Evolutionary conservation across 2,329 filamentous ascomycete species (phyloP).

Genomic region (Aspergillus glaucus): DNA sequence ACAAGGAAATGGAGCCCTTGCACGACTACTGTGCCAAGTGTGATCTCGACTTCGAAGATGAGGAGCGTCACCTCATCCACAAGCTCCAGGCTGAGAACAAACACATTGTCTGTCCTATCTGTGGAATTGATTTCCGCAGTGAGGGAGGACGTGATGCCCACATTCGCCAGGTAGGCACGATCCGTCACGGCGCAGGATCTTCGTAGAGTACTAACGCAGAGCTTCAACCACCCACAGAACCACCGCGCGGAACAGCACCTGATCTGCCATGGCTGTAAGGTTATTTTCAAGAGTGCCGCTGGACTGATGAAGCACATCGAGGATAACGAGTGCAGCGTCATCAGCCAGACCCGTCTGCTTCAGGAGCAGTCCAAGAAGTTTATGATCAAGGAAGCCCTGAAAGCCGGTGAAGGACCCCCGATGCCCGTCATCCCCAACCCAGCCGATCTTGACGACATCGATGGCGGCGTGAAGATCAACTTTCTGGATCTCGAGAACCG

Average conservation of each 20-base stretch:
- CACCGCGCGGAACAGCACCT: conserved; percentile 48
- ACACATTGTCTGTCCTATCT: conserved; percentile 52
- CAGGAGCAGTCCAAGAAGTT: conserved; percentile 47
- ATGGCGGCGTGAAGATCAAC: conserved; percentile 20
- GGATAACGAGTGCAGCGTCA: conserved; percentile 42
- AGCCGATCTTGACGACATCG: conserved; percentile 8
- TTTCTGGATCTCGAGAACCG: conserved; percentile 6
- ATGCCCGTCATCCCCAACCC: conserved; percentile 2
- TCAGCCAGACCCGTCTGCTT: conserved; percentile 39
- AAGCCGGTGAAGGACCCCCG: conserved; percentile 1
- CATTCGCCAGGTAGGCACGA: conserved; percentile 41
- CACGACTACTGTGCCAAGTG: conserved; percentile 39
- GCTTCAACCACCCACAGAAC: conserved; percentile 25
- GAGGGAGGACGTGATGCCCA: conserved; percentile 47
- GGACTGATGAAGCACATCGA: conserved; percentile 52
- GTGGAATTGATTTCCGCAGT: conserved; percentile 51
- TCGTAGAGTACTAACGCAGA: not conserved
- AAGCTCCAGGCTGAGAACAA: conserved; percentile 40
- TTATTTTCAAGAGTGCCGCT: conserved; percentile 43
- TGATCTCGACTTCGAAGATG: conserved; percentile 41
- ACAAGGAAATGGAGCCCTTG: conserved; percentile 41
- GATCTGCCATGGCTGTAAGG: conserved; percentile 43
- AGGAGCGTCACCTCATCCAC: conserved; percentile 43
- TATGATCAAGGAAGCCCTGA: conserved; percentile 34
- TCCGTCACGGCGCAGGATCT: not conserved